phyloP scores from a whole-genome alignment of 257 asterid genomes.

The Rauvolfia tetraphylla region DNA sequence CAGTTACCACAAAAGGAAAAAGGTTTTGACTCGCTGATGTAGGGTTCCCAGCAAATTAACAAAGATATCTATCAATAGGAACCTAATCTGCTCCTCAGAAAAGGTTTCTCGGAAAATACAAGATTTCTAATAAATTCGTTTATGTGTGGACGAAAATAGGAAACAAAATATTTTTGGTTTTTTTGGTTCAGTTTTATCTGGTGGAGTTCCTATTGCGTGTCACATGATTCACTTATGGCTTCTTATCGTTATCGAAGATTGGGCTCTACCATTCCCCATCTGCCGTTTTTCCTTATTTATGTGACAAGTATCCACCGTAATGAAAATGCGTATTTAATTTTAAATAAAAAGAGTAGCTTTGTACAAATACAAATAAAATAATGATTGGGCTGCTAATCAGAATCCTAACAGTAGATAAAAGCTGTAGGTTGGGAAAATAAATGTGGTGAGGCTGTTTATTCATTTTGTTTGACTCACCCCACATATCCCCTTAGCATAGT shows the following conservation, averaged over 20 bases:
- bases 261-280: conserved; percentile 12
- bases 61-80: neutral
- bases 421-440: neutral
- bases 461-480: conserved; percentile 9
- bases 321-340: too few relatives aligned
- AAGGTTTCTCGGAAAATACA: neutral
- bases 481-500: conserved; percentile 17
- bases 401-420: neutral
- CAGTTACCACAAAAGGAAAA: neutral
- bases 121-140: neutral
- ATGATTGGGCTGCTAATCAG: neutral
- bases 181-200: neutral
- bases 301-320: neutral
- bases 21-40: too few relatives aligned
- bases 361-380: too few relatives aligned
- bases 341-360: too few relatives aligned
- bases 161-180: neutral
- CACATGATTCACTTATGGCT: conserved; percentile 54
- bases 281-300: neutral
- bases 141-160: conserved; percentile 3
- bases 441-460: neutral
- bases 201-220: conserved; percentile 14
- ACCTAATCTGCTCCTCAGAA: neutral
- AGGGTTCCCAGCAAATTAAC: too few relatives aligned
- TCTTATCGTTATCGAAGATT: conserved; percentile 22